Base-by-base conservation (phyloP, 306 rosid genomes). In the Styphnolobium japonicum region DNA sequence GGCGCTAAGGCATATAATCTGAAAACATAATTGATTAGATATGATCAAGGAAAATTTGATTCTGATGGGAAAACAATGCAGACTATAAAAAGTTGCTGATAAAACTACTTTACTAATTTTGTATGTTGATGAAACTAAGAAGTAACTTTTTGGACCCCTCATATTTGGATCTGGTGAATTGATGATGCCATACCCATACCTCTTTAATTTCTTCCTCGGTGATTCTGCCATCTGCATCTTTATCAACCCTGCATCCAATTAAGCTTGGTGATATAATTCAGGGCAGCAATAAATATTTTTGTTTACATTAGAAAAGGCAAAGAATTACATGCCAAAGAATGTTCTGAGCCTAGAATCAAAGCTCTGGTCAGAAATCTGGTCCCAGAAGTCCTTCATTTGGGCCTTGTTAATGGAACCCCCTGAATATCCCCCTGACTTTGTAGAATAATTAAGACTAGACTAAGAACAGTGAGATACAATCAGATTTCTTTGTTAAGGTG, bases 181-280 rank as follows among this genome's bases (percentile, higher is more conserved):
- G 37, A 62, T 33, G 75, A 71, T 67, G 60, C 14, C 78, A 22
- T n/a, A n/a, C n/a, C n/a, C n/a, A n/a, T 86, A 87, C 95, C 92
- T 90, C 85, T 81, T 70, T 90, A 64, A 90, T 80, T 76, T 90
- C 95, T 29, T 79, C 86, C 76, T 80, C 88, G 0, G 87, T 85
- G 86, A 90, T 90, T 88, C 92, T 85, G 0, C 95, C 92, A 84
- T 88, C 92, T 2, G 91, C 92, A 82, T 88, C 87, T 78, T 87
- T 90, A 72, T 90, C 95, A 42, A 90, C 91, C 92, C 95, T 90
- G 84, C 77, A 88, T 65, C 63, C 82, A 78, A 53, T 67, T 0
- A 66, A 75, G 21, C 40, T 76, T 45, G 76, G 49, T 8, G 39
- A 16, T 52, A 73, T 12, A 77, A 23, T 49, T 46, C 29, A 81